Percentiles rank a stretch among this genome's conserved stretches.
phyloP scores from a whole-genome alignment of 169 alveolate species.

The Theileria sp. region DNA sequence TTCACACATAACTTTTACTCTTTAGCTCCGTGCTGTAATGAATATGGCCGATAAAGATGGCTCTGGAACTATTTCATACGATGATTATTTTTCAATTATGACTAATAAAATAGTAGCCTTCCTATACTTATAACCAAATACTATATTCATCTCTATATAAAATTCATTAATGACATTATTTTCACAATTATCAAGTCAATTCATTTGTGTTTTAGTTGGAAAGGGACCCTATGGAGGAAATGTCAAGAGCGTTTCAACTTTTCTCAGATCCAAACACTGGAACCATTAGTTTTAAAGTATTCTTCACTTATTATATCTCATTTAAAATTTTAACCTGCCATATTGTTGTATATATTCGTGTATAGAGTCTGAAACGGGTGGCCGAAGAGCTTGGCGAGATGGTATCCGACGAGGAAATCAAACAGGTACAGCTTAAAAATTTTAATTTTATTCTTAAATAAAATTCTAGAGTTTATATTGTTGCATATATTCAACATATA shows the following conservation, averaged over 20 bases:
- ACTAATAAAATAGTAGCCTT: constrained; percentile 71
- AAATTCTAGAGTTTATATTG: too few relatives aligned
- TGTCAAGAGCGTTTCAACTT: constrained; percentile 90
- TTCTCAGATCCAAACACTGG: constrained; percentile 98
- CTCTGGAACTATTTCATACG: constrained; percentile 79
- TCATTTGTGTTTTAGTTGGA: constrained; percentile 63
- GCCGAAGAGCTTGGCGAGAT: constrained; percentile 98
- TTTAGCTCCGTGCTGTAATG: constrained; percentile 87
- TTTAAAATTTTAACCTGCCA: neutral
- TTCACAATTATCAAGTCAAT: neutral
- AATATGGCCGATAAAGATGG: constrained; percentile 92
- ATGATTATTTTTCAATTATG: constrained; percentile 80
- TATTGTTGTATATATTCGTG: neutral
- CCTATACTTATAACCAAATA: neutral
- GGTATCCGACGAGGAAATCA: constrained; percentile 95
- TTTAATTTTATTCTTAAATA: neutral
- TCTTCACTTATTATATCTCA: neutral
- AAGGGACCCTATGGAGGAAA: constrained; percentile 95
- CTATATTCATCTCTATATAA: neutral
- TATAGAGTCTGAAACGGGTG: constrained; percentile 92
- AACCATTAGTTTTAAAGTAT: constrained; percentile 86
- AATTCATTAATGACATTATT: too few relatives aligned
- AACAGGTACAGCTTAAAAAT: constrained; percentile 72
- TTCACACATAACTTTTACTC: neutral
- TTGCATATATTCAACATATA: neutral